Evolutionary conservation across 441 rosid species (phyloP), one percentile per base, ranked within the genome.

Genomic region (Erodium texanum): DNA sequence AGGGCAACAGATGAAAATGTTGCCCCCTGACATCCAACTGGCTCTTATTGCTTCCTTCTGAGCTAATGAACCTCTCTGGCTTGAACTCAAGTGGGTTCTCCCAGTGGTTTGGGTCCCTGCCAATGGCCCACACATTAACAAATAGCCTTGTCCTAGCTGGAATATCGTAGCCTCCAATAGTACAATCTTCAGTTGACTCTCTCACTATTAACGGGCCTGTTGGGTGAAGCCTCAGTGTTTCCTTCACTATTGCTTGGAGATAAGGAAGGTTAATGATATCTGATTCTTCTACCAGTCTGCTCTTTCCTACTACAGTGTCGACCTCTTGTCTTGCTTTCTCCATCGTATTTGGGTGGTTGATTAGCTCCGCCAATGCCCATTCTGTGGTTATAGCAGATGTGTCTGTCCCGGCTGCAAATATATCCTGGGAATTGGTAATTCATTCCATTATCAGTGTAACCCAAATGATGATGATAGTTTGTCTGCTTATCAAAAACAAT

Each of bases 81-180:
- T 62, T 12, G 58, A 85, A 85, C 23, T 79, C 81, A 38, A 80
- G 81, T 0, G 85, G 83, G 15, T 71, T 76, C 20, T 77, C 79
- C 86, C 86, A 82, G 23, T 77, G 75, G 3, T 66, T 71, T 0
- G 83, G 82, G 59, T 85, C 86, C 69, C 84, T 74, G 1, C 83
- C 84, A 10, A 82, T 71, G 0, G 80, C 84, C 89, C 89, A 85
- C n/a, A 84, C 79, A 12, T 85, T 85, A 45, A 85, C 75, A 50
- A 85, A 70, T 20, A 82, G 52, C 41, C 84, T 71, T 5, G 85
- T 83, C 19, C 67, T 72, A 7, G 80, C 80, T 3, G 85, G 85
- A 7, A 85, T 75, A 4, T 82, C 68, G 11, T 82, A 83, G 8
- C 83, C 87, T 11, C 66, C 64, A 12, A 85, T 65, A 2, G 16